Conservation (phyloP, 495 filamentous ascomycete species). For the Letharia columbiana region DNA sequence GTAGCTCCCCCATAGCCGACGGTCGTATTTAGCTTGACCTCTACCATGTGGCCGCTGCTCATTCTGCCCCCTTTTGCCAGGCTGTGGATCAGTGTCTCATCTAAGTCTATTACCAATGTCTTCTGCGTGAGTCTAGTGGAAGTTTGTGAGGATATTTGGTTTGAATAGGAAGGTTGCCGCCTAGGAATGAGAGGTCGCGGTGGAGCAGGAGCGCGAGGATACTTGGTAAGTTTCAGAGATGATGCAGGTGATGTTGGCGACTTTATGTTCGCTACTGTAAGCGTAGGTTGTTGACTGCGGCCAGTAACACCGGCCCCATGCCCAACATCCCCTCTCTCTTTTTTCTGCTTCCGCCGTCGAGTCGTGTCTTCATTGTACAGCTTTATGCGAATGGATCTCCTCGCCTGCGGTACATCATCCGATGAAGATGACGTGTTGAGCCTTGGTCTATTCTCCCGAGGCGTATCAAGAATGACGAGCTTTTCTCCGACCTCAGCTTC, state of each 20-base stretch:
- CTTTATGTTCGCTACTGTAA: constrained; percentile 55
- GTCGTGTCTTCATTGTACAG: constrained; percentile 72
- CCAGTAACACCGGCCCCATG: constrained; percentile 22
- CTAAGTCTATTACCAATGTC: constrained; percentile 88
- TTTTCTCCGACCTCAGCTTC: constrained; percentile 31
- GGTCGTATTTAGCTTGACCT: constrained; percentile 74
- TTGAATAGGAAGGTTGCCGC: constrained; percentile 74
- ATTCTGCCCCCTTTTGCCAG: constrained; percentile 93
- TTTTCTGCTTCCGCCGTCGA: constrained; percentile 49
- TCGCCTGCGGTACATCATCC: constrained; percentile 56
- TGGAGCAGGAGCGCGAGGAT: constrained; percentile 79
- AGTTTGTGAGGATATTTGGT: constrained; percentile 38
- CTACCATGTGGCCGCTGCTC: constrained; percentile 97
- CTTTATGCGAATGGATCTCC: constrained; percentile 85
- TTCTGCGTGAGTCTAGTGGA: constrained; percentile 55
- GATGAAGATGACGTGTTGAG: constrained; percentile 34
- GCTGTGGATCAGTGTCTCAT: constrained; percentile 96
- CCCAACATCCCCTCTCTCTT: constrained; percentile 17
- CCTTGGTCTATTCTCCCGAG: constrained; percentile 43
- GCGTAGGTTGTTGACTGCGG: constrained; percentile 14
- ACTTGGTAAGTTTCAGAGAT: constrained; percentile 63
- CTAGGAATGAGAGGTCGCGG: constrained; percentile 82
- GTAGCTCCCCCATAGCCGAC: constrained; percentile 54
- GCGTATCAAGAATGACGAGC: not conserved
- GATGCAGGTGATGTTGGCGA: constrained; percentile 83